Percentiles rank a stretch among this genome's conserved stretches.
phyloP scores from a whole-genome alignment of 2,329 filamentous ascomycete species.

The Amesomyces nigricolor region DNA sequence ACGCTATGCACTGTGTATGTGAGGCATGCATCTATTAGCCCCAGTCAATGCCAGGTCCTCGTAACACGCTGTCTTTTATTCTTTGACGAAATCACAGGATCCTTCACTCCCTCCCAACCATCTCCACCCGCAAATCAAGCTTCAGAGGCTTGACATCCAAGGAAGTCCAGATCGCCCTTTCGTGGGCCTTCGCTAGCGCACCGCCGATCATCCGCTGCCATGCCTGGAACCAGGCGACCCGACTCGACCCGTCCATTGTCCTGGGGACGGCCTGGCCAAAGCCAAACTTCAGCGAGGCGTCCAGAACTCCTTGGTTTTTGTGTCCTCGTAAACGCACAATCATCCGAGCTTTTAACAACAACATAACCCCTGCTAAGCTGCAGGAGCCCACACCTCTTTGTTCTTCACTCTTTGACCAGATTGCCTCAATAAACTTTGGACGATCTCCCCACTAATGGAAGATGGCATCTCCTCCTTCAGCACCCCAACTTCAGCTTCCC shows the following conservation, averaged over 20 bases:
- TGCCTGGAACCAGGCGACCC: too few species aligned
- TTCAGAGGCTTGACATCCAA: background rate
- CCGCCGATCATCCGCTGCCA: too few species aligned
- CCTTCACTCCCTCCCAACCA: too few species aligned
- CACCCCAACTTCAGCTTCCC: background rate
- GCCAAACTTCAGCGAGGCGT: background rate
- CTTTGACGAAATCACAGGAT: background rate
- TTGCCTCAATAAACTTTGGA: background rate
- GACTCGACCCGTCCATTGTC: too few species aligned
- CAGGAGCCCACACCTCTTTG: background rate
- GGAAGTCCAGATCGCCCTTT: slow-evolving; percentile 1
- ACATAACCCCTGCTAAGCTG: background rate
- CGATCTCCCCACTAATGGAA: slow-evolving; percentile 2
- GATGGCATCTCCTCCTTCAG: background rate
- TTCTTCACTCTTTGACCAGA: background rate
- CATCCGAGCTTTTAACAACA: slow-evolving; percentile 1
- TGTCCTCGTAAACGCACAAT: background rate
- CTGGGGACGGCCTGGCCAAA: background rate
- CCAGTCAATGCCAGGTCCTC: too few species aligned
- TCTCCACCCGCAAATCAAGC: slow-evolving; percentile 8
- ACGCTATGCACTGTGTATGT: too few species aligned
- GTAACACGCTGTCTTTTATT: background rate
- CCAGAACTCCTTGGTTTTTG: background rate
- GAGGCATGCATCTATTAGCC: too few species aligned
- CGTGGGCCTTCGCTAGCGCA: too few species aligned